Evolutionary conservation across 2,329 filamentous ascomycete species (phyloP), one percentile per base, ranked within the genome.

Genomic region (Cladophialophora yegresii): DNA sequence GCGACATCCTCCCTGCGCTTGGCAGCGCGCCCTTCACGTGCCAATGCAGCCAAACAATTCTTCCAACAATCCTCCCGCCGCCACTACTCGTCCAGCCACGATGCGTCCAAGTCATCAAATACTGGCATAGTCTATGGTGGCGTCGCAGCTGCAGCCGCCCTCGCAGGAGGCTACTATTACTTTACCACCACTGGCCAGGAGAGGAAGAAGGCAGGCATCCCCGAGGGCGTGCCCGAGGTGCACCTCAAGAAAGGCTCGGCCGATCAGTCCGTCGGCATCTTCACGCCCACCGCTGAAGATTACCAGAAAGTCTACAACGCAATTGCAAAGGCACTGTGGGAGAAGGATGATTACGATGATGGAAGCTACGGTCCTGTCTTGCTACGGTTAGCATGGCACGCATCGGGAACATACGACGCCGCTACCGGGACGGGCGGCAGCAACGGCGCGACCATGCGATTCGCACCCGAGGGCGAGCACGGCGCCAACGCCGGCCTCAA

Each of bases 401-500:
- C 89, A 70, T 92, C 89, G 72, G 93, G 93, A 72, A 99, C 93
- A 72, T 98, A 89, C 75, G 93, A 98, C 77, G 90, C 89, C 81
- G 85, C 86, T 75, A 96, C 93, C 28, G 85, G 85, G 70, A 98
- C 93, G 53, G 95, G 93, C 73, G 93, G 93, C 71, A 93, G 90
- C 83, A 96, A 98, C 78, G 93, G 95, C 70, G 93, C 93, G 63
- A 97, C 93, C 70, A 98, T 98, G 95, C 88, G 95, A 75, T 98
- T 97, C 77, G 83, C 88, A 26, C 93, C 93, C 54, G 95, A 98
- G 81, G 83, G 86, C 66, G 88, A 89, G 77, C 93, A 99, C 79
- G 92, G 92, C 71, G 95, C 93, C 79, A 99, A 99, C 75, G 92
- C 93, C 65, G 95, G 93, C 72, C 84, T 98, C 74, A 87, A 89